Evolutionary conservation across 768 basidiomycete species (phyloP), one percentile per base, ranked within the genome.

Genomic region (Strobilomyces dryophilus): DNA sequence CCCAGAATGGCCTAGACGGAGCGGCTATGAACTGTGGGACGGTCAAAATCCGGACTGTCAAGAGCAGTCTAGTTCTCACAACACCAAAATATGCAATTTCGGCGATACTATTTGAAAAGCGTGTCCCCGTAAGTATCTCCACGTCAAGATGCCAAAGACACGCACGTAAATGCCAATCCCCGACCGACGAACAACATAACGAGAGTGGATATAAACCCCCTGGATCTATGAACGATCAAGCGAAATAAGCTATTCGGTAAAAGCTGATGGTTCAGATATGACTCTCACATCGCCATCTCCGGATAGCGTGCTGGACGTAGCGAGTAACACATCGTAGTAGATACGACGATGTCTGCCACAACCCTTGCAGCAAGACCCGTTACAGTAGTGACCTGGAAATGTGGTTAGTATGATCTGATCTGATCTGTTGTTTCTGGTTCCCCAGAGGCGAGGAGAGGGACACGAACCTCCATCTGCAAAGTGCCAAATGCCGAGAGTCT

Each of bases 121-220:
- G 9, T 12, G 5, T 32, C 35, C 39, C 10, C 2, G 24, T 54
- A 27, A 56, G 20, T 6, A 12, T 26, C 11, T n/a, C 34, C 4
- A 2, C 4, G 46, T 18, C 17, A 32, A 31, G 14, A 40, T 17
- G 35, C 39, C 17, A 15, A 44, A 11, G 8, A 32, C 12, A 65
- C 69, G 32, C 31, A 69, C 67, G 59, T 48, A 24, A 63, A 65
- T 24, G 49, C 54, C 26, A 69, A 26, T 5, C 67, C 69, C 2
- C 65, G 61, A 44, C 53, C 44, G 5, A 67, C 48, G 4, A 61
- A 26, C 3, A 61, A 0, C 1, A 32, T 53, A 18, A 24, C 3
- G 2, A 42, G 11, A 2, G n/a, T 53, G 1, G 39, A 44, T 1
- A 69, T 0, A 27, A 57, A 18, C 4, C 58, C 54, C 1, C 29